phyloP scores from a whole-genome alignment of 345 rosid genomes.

The Linum trigynum region DNA sequence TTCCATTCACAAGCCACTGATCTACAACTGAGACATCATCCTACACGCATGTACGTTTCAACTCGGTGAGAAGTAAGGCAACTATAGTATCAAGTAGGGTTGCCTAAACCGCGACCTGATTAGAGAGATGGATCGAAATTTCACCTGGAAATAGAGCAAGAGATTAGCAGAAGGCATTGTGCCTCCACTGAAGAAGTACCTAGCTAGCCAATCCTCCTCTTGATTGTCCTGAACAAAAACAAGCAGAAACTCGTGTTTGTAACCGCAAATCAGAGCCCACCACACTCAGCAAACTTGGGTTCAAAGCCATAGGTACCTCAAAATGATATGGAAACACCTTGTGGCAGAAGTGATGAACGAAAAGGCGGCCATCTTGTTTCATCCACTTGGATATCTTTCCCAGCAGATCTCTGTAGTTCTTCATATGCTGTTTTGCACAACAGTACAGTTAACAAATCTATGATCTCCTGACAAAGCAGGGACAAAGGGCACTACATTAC shows the following conservation, averaged over 20 bases:
- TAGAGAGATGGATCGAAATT: not conserved
- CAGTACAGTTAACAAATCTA: too few species aligned
- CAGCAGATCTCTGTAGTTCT: conserved; percentile 66
- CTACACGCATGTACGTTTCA: conserved; percentile 19
- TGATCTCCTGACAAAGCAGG: too few species aligned
- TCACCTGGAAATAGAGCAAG: conserved; percentile 82
- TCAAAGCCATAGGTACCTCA: conserved; percentile 35
- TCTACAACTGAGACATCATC: conserved; percentile 58
- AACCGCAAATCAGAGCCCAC: not conserved
- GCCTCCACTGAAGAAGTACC: conserved; percentile 80
- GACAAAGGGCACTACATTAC: conserved; percentile 16
- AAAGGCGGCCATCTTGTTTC: conserved; percentile 64
- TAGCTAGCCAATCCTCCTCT: conserved; percentile 89
- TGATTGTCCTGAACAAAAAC: conserved; percentile 41
- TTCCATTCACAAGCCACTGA: conserved; percentile 82
- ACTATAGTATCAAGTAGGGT: not conserved
- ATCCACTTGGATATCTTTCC: conserved; percentile 76
- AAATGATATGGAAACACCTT: conserved; percentile 77
- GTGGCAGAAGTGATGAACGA: conserved; percentile 84
- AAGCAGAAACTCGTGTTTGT: not conserved
- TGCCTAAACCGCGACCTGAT: not conserved
- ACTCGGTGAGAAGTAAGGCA: not conserved
- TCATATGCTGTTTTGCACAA: conserved; percentile 53
- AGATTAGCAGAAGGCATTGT: conserved; percentile 86
- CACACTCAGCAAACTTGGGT: not conserved